Conservation (phyloP, 164 flowering plant genomes). For the Cinnamomum chago region DNA sequence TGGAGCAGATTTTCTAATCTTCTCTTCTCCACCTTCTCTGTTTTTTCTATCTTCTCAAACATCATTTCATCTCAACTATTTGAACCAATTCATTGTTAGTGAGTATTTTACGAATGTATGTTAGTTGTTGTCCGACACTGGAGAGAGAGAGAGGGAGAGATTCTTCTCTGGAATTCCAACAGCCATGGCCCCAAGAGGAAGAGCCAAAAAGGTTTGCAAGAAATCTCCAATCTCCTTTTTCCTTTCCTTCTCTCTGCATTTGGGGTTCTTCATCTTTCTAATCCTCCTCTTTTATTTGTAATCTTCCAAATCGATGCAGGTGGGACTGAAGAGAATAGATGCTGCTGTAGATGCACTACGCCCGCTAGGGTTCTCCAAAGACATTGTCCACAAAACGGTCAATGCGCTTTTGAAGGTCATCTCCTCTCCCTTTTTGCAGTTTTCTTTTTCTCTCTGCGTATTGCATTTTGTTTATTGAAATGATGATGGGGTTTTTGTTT, state of each 20-base stretch:
- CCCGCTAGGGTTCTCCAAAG: slow-evolving; percentile 27
- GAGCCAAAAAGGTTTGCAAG: slow-evolving; percentile 1
- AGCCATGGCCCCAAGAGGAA: slow-evolving; percentile 4
- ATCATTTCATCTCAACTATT: no score
- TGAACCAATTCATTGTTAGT: no score
- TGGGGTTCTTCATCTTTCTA: background rate
- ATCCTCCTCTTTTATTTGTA: background rate
- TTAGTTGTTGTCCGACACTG: no score
- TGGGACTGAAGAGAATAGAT: slow-evolving; percentile 27
- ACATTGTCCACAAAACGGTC: slow-evolving; percentile 18
- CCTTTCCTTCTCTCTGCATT: background rate
- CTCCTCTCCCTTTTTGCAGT: background rate
- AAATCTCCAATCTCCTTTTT: background rate
- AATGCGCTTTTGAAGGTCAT: slow-evolving; percentile 26
- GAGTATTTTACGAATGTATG: no score
- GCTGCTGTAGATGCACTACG: slow-evolving; percentile 35
- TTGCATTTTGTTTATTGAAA: no score
- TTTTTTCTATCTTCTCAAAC: no score
- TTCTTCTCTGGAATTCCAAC: background rate
- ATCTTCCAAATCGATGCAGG: slow-evolving; percentile 11
- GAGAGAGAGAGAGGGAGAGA: no score
- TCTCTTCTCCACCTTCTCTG: no score
- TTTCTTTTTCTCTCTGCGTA: background rate
- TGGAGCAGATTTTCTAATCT: no score
- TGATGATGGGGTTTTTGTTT: background rate